These are phyloP conservation scores for Yamadazyma laniorum DNA, from an alignment of 805 yeast species.

Conservation along the genomic window DNA sequence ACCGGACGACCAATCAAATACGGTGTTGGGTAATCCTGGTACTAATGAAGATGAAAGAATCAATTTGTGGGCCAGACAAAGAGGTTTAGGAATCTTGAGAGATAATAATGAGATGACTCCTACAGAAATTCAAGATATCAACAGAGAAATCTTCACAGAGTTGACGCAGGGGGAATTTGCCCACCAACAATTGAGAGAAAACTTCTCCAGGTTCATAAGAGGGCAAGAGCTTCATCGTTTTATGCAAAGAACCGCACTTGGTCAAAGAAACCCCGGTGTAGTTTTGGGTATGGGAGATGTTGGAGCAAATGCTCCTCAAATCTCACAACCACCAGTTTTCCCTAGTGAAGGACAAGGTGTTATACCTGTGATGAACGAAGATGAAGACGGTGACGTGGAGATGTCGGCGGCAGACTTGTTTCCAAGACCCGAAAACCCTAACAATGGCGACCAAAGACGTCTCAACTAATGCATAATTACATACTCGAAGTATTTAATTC, in stretches of 20 bases:
- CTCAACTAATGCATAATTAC: slow-evolving; percentile 4
- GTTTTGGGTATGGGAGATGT: not conserved
- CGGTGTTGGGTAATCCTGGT: not conserved
- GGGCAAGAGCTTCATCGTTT: slow-evolving; percentile 27
- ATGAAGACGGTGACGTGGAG: slow-evolving; percentile 33
- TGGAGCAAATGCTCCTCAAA: slow-evolving; percentile 37
- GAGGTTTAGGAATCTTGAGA: slow-evolving; percentile 29
- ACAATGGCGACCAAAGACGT: too few relatives aligned
- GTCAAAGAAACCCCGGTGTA: not conserved
- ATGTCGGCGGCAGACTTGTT: slow-evolving; percentile 28
- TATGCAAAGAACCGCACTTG: slow-evolving; percentile 8
- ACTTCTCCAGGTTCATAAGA: slow-evolving; percentile 28
- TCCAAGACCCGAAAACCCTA: slow-evolving; percentile 20
- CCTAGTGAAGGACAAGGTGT: slow-evolving; percentile 24
- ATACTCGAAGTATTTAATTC: slow-evolving; percentile 3
- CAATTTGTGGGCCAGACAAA: slow-evolving; percentile 26
- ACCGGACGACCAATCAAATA: not conserved
- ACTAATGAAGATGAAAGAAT: slow-evolving; percentile 17
- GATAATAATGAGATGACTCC: slow-evolving; percentile 13
- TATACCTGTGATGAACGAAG: slow-evolving; percentile 17
- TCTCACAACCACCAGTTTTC: slow-evolving; percentile 41
- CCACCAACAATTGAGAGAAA: slow-evolving; percentile 31
- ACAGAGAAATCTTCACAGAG: slow-evolving; percentile 32
- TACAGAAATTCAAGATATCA: slow-evolving; percentile 25
- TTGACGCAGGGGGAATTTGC: slow-evolving; percentile 21